Base-by-base conservation (phyloP, 75 land plant genomes). In the Adiantum capillusveneris region DNA sequence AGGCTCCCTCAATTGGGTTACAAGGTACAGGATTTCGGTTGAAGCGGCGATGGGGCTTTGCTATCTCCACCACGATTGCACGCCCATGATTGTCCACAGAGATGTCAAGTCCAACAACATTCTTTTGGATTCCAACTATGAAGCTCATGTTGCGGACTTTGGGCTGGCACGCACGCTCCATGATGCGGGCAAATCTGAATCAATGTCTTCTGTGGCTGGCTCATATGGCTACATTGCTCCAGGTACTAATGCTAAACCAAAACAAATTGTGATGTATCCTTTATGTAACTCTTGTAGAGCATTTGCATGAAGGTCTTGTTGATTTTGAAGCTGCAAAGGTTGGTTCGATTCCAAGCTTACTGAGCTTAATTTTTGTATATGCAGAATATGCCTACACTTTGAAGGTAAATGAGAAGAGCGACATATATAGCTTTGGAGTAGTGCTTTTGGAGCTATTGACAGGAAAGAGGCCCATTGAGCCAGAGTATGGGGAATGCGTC, bases 201-300 rank as follows among this genome's bases (percentile, higher is more conserved):
- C 83, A n/a, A 75, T 82, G 59, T 79, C 94, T 3, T 68, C 78
- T 62, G 82, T 89, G 0, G 94, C 86, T 20, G 94, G 94, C n/a
- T 84, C 94, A 16, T 76, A 71, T 43, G 94, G 94, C 55, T 89
- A 89, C 75, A 89, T 88, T 11, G 94, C 94, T 65, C 94, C 90
- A 45, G 94, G 94, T 89, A 58, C 6, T 14, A 14, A 46, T n/a
- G 13, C 50, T 46, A n/a, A n/a, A n/a, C n/a, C n/a, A n/a, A n/a
- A n/a, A n/a, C n/a, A n/a, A n/a, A n/a, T n/a, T n/a, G n/a, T n/a
- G n/a, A n/a, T n/a, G n/a, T n/a, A n/a, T n/a, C n/a, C n/a, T n/a
- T n/a, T n/a, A n/a, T n/a, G n/a, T n/a, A n/a, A n/a, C n/a, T n/a
- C n/a, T n/a, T n/a, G n/a, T n/a, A n/a, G n/a, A n/a, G n/a, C n/a